Evolutionary conservation across 2,329 filamentous ascomycete species (phyloP).

Genomic region (Penicillium sp.): DNA sequence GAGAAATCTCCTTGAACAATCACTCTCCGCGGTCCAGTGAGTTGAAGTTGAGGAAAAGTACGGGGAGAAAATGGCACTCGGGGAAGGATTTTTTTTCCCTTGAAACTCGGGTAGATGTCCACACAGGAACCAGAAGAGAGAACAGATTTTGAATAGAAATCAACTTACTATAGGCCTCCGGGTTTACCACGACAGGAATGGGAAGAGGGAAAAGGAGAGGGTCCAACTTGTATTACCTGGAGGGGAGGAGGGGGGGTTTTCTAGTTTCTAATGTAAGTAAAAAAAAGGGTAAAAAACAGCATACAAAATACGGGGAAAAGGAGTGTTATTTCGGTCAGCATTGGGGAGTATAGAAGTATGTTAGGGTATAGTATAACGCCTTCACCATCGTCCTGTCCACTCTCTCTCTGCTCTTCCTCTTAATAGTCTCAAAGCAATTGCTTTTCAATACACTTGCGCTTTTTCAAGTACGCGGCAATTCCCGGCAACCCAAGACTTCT

Average conservation of each 20-base stretch:
- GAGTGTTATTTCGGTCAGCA: not conserved
- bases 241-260: constrained; percentile 16
- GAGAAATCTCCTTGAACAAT: constrained; percentile 1
- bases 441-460: not conserved
- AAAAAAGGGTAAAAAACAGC: not conserved
- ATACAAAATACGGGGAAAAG: not conserved
- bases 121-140: constrained; percentile 2
- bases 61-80: not conserved
- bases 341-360: no score
- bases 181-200: constrained; percentile 35
- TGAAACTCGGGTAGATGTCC: not conserved
- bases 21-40: not conserved
- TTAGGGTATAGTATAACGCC: no score
- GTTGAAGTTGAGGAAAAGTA: not conserved
- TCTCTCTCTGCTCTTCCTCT: not conserved
- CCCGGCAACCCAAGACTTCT: constrained; percentile 15
- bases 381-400: no score
- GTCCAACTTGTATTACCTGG: constrained; percentile 18
- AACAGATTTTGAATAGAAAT: not conserved
- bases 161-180: constrained; percentile 31
- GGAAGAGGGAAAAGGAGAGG: constrained; percentile 27
- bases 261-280: constrained; percentile 2
- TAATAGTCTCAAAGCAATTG: not conserved
- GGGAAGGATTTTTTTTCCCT: not conserved
- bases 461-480: constrained; percentile 21